Evolutionary conservation across 2,329 filamentous ascomycete species (phyloP).

Genomic region (Paraconiothyrium brasiliense): DNA sequence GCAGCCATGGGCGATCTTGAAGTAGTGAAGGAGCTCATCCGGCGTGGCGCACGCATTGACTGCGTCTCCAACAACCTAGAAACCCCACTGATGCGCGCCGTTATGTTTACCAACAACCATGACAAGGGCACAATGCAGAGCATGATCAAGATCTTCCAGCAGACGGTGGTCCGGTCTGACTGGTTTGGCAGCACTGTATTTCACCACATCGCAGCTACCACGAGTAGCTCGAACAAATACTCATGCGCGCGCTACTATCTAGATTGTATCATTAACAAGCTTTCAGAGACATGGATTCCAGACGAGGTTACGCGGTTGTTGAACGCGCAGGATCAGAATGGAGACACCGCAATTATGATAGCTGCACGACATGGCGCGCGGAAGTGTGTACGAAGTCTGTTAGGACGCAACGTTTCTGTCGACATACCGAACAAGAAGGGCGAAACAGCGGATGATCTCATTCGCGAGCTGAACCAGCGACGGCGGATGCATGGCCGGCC

Average conservation of each 20-base stretch:
- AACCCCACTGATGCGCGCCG: constrained; percentile 92
- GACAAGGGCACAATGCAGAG: constrained; percentile 91
- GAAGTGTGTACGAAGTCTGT: constrained; percentile 73
- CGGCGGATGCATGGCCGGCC: constrained; percentile 67
- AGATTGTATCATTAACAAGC: constrained; percentile 86
- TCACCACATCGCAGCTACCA: constrained; percentile 91
- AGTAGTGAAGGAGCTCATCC: constrained; percentile 86
- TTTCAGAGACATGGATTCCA: constrained; percentile 79
- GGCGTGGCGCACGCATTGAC: constrained; percentile 78
- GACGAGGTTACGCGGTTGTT: constrained; percentile 80
- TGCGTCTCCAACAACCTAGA: constrained; percentile 73
- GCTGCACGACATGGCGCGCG: constrained; percentile 89
- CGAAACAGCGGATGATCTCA: constrained; percentile 84
- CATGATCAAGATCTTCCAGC: constrained; percentile 83
- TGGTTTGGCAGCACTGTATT: constrained; percentile 87
- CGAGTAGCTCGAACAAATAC: constrained; percentile 84
- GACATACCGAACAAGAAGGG: constrained; percentile 85
- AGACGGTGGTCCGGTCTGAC: constrained; percentile 82
- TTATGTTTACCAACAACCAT: constrained; percentile 96
- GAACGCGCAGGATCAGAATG: constrained; percentile 83
- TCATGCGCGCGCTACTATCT: constrained; percentile 92
- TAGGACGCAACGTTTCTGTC: constrained; percentile 80
- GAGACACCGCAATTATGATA: constrained; percentile 89
- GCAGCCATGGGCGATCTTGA: constrained; percentile 96
- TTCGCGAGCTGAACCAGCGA: constrained; percentile 74